A percentile compares a stretch with the other conserved stretches of the same genome.
Evolutionary conservation across 2,329 filamentous ascomycete species (phyloP).

Genomic region (Cytospora mali): DNA sequence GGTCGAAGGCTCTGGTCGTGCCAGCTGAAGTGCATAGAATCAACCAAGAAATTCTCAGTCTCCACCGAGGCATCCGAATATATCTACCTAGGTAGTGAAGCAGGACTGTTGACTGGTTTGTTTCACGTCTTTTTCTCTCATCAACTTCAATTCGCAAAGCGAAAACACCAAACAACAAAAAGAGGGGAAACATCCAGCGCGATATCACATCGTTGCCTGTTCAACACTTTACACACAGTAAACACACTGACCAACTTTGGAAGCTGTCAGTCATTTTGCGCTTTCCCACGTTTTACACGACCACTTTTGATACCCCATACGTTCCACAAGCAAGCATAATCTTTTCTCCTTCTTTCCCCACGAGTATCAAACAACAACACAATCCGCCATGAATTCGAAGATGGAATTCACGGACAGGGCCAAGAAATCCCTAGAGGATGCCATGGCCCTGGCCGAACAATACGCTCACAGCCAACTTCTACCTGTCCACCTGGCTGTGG

Average conservation of each 20-base stretch:
- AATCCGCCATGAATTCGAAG: slow-evolving; percentile 66
- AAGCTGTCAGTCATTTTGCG: slow-evolving; percentile 1
- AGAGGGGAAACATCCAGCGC: slow-evolving; percentile 13
- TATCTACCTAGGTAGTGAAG: slow-evolving; percentile 9
- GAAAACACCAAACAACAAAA: not conserved
- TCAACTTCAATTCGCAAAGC: slow-evolving; percentile 6
- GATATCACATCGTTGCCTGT: slow-evolving; percentile 21
- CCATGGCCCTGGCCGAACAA: slow-evolving; percentile 83
- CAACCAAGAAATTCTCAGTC: slow-evolving; percentile 13
- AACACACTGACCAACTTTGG: not conserved
- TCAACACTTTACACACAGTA: not conserved
- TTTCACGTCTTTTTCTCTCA: not conserved
- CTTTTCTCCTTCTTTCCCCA: not conserved
- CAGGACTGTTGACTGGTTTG: not conserved
- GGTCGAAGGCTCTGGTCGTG: slow-evolving; percentile 10
- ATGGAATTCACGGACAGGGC: slow-evolving; percentile 95
- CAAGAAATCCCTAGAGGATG: slow-evolving; percentile 85
- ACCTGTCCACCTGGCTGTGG: slow-evolving; percentile 85
- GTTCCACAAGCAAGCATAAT: slow-evolving; percentile 9
- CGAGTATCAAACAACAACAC: slow-evolving; percentile 27
- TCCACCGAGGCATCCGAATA: slow-evolving; percentile 24
- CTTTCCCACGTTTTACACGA: slow-evolving; percentile 2
- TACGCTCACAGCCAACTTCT: slow-evolving; percentile 90
- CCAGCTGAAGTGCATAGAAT: slow-evolving; percentile 16
- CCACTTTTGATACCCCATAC: slow-evolving; percentile 15